Base-by-base conservation (phyloP, 177 flowering plant species). In the Vitis hybrid region DNA sequence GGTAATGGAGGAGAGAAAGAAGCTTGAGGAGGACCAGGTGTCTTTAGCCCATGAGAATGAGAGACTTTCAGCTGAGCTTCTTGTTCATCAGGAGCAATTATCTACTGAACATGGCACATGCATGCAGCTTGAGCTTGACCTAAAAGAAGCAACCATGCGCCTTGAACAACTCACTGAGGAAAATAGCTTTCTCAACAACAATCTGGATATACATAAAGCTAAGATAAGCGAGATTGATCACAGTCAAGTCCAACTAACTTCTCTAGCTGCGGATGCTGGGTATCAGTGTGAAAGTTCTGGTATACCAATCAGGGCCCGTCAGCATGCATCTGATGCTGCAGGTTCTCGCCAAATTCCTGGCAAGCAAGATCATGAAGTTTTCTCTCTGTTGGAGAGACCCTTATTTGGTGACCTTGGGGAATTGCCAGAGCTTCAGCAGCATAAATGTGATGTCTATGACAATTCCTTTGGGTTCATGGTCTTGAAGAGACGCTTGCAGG, bases 101-200 rank as follows among this genome's bases (percentile, higher is more conserved):
- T 72, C 77, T 10, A 22, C 14, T 1, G 79, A 72, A 51, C 75
- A 79, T 53, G 76, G 29, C 56, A 80, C 70, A 49, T 70, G 65
- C n/a, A 55, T 66, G 73, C 79, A 69, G 70, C 74, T 82, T 65
- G 86, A 79, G 70, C 72, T 66, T 74, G 85, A 88, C 50, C 78
- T 83, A 4, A 74, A 81, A 73, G 87, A 91, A 70, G 75, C 78
- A 65, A 76, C 70, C 61, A 49, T 68, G 66, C 73, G 65, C 33
- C 68, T 85, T 49, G 89, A 88, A 67, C 78, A 85, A 72, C 77
- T 87, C 11, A 76, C 79, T 10, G 80, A 76, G 66, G 91, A 91
- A 78, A 90, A 84, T 70, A 50, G 76, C 18, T 71, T 64, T 67
- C 84, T 88, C 7, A 77, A 72, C 2, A 79, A 76, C 71, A 78